Base-by-base conservation (phyloP, 352 stramenopile genomes). In the Globisporangium canariense region DNA sequence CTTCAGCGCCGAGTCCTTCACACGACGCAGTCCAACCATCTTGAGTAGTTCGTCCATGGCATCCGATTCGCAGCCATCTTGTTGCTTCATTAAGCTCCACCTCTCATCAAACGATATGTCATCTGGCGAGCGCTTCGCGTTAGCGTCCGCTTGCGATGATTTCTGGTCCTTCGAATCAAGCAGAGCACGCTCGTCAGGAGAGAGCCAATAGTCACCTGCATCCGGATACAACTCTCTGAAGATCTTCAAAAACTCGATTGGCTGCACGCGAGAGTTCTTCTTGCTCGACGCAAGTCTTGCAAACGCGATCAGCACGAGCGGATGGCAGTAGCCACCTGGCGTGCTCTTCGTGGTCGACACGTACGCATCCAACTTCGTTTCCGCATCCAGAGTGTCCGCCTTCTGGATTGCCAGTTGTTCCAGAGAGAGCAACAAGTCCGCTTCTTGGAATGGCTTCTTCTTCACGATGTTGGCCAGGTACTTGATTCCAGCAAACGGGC, bases 1-100 rank as follows among this genome's bases (percentile, higher is more conserved):
- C 38, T 83, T 78, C 0, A 93, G 69, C 1, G 87, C 88, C 60
- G 68, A 76, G 43, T 83, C 61, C 59, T 97, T 97, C 4, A 97
- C 90, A 58, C 85, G 84, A 11, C 64, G 77, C n/a, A 97, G 71
- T 1, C 90, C 90, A 32, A 90, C 89, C 47, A 96, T 76, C 55
- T 86, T 88, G 16, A 96, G 51, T 20, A 97, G 65, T 40, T 90
- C 69, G 7, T 96, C 87, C 86, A 96, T 96, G 4, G 81, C 86
- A 16, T 83, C 53, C 3, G 88, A 95, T 0, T 68, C 43, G 46
- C 76, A 78, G 7, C 68, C 58, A 49, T 85, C 56, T 36, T 81
- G 73, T 5, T 59, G 60, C 58, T 92, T 88, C 25, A 94, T 56
- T 43, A 73, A 71, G 36, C 76, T 60, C 90, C 90, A 97, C 18